Evolutionary conservation across 768 basidiomycete species (phyloP), one percentile per base, ranked within the genome.

Genomic region (Collybiopsis luxurians): DNA sequence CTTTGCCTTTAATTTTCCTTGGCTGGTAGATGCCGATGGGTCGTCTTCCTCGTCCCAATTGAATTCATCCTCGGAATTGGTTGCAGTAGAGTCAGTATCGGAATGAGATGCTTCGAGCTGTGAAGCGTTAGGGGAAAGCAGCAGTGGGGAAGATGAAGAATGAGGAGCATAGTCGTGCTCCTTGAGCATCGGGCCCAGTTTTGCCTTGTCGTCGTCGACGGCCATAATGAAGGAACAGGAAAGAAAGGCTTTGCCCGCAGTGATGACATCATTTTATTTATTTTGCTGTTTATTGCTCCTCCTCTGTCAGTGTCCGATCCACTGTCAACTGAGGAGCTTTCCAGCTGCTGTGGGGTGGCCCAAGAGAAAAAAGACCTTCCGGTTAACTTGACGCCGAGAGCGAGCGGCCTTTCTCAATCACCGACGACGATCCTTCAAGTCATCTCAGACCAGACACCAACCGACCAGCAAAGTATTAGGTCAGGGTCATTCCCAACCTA

Each of bases 21-120:
- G 59, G 2, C 51, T 56, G 30, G 60, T 68, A 48, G 63, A 58
- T 31, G 66, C 69, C 23, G 36, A 51, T 38, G 50, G 36, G 23
- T 78, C 77, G 13, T 85, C 82, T 46, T 82, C 84, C 51, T 84
- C 79, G 54, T 89, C 85, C 87, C 87, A 88, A 73, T 89, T 78
- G 61, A 91, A 89, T 62, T 89, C 85, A 64, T 89, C 87, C 10
- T 79, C 81, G 2, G 82, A 77, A 61, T 84, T 80, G 12, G 86
- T 86, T 26, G 74, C 78, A n/a, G 82, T 75, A 10, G 76, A 71
- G 47, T 77, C 76, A 6, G 73, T 73, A 53, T 77, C 78, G 5
- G 77, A 71, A 49, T 49, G 48, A 21, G 21, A 19, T 30, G 17
- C 27, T 46, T 77, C 76, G 6, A 71, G 69, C 21, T 38, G 27